Conservation (phyloP, 1,284 basidiomycete species). For the Lentinula novae-zelandiae region DNA sequence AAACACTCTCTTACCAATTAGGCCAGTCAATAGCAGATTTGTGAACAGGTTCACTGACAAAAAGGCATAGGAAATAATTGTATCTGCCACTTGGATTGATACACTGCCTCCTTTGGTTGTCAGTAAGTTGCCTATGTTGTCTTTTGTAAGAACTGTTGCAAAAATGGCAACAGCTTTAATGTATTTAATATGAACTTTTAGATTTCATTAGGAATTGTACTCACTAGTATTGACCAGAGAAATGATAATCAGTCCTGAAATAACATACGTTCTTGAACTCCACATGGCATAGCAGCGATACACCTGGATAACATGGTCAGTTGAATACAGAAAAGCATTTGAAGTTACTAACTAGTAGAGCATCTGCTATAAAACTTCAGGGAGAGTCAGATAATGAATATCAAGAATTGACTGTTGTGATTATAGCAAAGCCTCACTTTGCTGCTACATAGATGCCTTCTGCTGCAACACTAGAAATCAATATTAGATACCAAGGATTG, state of each 20-base stretch:
- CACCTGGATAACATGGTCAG: neutral
- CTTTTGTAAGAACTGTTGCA: too few relatives aligned
- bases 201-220: neutral
- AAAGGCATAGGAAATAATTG: neutral
- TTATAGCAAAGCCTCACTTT: neutral
- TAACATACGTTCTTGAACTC: neutral
- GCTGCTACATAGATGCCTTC: neutral
- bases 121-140: too few relatives aligned
- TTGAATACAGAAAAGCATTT: neutral
- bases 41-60: neutral
- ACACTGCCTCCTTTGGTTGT: neutral
- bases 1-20: neutral
- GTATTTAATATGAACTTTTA: neutral
- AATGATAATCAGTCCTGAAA: neutral
- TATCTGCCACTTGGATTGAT: neutral
- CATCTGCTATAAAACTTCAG: neutral
- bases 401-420: neutral
- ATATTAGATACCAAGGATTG: neutral
- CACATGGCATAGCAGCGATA: slow-evolving; percentile 8
- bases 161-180: neutral
- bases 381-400: neutral
- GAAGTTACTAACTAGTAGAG: neutral
- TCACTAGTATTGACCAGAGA: neutral
- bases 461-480: neutral
- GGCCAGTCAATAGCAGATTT: neutral